Evolutionary conservation across 352 stramenopile species (phyloP), one percentile per base, ranked within the genome.

Genomic region (Globisporangium cylindrosporum): DNA sequence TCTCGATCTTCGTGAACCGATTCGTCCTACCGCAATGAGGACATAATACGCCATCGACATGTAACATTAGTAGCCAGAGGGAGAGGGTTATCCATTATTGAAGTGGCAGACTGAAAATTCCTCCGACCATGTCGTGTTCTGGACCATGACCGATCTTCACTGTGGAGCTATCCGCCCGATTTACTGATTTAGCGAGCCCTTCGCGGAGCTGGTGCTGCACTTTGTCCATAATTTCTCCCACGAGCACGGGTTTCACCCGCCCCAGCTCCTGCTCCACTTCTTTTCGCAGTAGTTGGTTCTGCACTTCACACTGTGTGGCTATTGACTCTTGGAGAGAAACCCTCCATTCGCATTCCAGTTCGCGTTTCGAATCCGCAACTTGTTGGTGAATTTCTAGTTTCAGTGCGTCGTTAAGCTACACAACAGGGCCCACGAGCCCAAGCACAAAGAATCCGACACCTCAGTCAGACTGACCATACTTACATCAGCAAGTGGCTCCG

Each of bases 11-110:
- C 51, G 9, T 56, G 53, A 38, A 67, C 64, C 2, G 20, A 29
- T 8, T 72, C 67, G 59, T 80, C 43, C 63, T 58, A n/a, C 38
- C 8, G 24, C 15, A 34, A 53, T 20, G 3, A 69, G 12, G 60
- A 20, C n/a, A 34, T 10, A 36, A 24, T 18, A 9, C 14, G n/a
- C 53, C 34, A 41, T 10, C 34, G 34, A 58, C 0, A 4, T 15
- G 29, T 7, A 32, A 56, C 6, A 22, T 56, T 22, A 55, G 48
- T n/a, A 8, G 25, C 12, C 20, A 36, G 7, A 3, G 32, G 32
- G 15, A 25, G 34, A 41, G 10, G 36, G 12, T 43, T 24, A 22
- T 12, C 36, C n/a, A 54, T 7, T 38, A 18, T 38, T 22, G 18
- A 25, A 41, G 3, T 7, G 4, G 15, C 27, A 24, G 14, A 46